These are phyloP conservation scores for Amphibolis antarctica DNA, from an alignment of 106 monocot species.

Conservation along the genomic window DNA sequence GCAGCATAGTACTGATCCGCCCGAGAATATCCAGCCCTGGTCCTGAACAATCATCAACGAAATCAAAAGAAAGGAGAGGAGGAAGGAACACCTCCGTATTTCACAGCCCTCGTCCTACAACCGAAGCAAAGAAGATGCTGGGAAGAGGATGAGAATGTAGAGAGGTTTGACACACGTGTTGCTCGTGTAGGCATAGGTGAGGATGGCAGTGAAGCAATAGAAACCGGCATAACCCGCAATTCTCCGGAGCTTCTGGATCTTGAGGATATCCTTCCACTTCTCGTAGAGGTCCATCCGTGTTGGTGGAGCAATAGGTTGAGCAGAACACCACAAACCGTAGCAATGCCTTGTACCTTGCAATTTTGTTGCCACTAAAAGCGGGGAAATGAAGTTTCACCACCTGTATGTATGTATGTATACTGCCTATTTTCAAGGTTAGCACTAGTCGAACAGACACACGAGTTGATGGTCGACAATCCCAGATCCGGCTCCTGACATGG, in stretches of 20 bases:
- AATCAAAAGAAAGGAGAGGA: not conserved
- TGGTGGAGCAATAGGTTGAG: no score
- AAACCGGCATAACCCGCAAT: conserved; percentile 61
- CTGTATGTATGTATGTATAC: no score
- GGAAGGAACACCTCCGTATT: not conserved
- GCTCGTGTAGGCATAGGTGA: conserved; percentile 76
- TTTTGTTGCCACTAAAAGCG: no score
- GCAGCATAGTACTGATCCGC: conserved; percentile 84
- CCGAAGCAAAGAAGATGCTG: not conserved
- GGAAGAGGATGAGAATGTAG: not conserved
- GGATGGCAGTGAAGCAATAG: conserved; percentile 62
- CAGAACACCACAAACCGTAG: no score
- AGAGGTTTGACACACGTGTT: conserved; percentile 51
- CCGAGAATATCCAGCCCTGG: conserved; percentile 77
- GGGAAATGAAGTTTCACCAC: no score
- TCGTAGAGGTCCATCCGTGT: conserved; percentile 11
- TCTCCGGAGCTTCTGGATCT: conserved; percentile 80
- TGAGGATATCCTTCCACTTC: conserved; percentile 42
- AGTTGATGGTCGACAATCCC: no score
- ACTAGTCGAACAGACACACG: no score
- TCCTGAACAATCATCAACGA: conserved; percentile 25
- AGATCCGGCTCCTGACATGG: no score
- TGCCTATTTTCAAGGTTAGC: no score
- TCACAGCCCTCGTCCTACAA: not conserved
- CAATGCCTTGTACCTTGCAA: no score